Conservation (phyloP, 2,329 filamentous ascomycete species). For the Colletotrichum camelliae region DNA sequence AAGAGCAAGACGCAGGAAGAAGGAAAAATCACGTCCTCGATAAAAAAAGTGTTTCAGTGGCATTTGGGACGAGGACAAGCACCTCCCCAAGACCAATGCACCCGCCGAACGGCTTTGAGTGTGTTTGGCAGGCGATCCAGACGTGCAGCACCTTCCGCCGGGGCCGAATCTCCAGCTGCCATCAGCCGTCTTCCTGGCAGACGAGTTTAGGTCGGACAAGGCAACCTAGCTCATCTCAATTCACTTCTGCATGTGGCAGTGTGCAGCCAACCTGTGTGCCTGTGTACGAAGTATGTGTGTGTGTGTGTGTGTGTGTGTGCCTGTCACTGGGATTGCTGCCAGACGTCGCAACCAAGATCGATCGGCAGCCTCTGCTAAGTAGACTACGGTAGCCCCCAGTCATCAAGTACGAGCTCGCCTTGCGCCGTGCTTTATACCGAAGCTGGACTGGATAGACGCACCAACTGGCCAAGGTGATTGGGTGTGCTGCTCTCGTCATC, state of each 20-base stretch:
- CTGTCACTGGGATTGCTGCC: not conserved
- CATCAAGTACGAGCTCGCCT: not conserved
- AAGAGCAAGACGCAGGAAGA: not conserved
- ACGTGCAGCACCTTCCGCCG: not conserved
- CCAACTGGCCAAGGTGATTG: not conserved
- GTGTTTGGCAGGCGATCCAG: slow-evolving; percentile 1
- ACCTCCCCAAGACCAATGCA: not conserved
- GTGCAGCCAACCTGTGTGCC: not conserved
- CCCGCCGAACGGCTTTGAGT: not conserved
- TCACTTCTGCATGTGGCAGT: not conserved
- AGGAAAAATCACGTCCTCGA: not conserved
- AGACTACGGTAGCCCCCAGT: not conserved
- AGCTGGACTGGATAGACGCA: not conserved
- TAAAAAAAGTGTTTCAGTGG: slow-evolving; percentile 1
- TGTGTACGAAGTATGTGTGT: not conserved
- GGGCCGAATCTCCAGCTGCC: slow-evolving; percentile 2
- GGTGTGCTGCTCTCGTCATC: not conserved
- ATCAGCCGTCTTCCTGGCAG: not conserved
- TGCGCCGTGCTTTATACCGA: not conserved
- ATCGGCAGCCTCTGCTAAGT: not conserved
- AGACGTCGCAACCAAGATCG: not conserved
- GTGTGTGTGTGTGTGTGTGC: not conserved
- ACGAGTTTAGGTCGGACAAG: not conserved
- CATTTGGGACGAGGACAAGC: slow-evolving; percentile 6
- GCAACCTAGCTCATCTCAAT: not conserved